A percentile compares a stretch with the other conserved stretches of the same genome.
These are phyloP conservation scores for Dendrobium officinale DNA, from an alignment of 106 monocot species.

Conservation along the genomic window DNA sequence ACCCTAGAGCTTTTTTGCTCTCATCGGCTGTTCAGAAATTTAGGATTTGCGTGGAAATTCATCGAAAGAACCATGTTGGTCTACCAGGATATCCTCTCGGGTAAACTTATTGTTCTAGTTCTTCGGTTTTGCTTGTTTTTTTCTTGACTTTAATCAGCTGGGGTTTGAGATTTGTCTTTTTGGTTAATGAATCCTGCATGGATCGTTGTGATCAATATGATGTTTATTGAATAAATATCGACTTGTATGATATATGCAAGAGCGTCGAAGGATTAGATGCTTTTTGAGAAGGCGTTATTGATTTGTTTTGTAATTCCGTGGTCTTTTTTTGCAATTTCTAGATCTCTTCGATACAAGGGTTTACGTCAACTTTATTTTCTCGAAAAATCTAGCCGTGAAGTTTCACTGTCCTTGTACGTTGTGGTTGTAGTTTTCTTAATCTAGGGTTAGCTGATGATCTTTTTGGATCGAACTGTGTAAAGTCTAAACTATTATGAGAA, in stretches of 20 bases:
- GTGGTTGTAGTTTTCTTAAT: too few relatives aligned
- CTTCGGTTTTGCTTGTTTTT: not conserved
- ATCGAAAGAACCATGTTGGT: constrained; percentile 47
- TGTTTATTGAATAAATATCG: not conserved
- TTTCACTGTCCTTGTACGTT: too few relatives aligned
- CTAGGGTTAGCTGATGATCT: too few relatives aligned
- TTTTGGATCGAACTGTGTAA: too few relatives aligned
- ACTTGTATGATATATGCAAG: not conserved
- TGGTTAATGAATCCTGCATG: not conserved
- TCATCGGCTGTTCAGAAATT: not conserved
- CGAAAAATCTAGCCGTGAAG: too few relatives aligned
- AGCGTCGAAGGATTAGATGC: not conserved
- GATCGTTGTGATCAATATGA: not conserved
- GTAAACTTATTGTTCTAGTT: constrained; percentile 14
- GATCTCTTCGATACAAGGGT: not conserved
- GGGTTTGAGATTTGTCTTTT: not conserved
- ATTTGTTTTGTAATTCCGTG: not conserved
- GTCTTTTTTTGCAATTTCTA: not conserved
- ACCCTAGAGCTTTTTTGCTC: not conserved
- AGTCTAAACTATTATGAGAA: too few relatives aligned
- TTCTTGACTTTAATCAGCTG: not conserved
- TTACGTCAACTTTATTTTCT: not conserved
- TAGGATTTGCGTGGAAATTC: constrained; percentile 18
- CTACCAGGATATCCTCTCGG: constrained; percentile 66
- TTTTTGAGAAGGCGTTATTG: not conserved